phyloP scores from a whole-genome alignment of 2,329 filamentous ascomycete species.

The Beauveria sp. region DNA sequence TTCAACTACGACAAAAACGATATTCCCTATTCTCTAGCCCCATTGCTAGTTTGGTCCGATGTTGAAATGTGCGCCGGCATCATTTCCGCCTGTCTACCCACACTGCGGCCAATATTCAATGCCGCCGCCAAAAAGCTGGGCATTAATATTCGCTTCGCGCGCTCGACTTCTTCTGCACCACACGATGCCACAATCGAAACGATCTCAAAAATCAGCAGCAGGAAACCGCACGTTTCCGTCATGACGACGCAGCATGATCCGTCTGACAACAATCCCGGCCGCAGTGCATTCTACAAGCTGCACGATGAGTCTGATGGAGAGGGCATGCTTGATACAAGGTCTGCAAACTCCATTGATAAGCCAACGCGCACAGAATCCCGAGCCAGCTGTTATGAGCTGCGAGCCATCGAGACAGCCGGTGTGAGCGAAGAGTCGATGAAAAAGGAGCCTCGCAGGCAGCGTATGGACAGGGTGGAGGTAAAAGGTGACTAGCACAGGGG shows the following conservation, averaged over 20 bases:
- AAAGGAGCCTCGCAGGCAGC: background rate
- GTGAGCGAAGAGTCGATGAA: slow-evolving; percentile 1
- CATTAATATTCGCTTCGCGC: background rate
- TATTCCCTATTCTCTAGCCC: slow-evolving; percentile 38
- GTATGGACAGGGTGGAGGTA: background rate
- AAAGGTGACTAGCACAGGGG: background rate
- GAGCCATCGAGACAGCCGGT: background rate
- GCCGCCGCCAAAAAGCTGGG: slow-evolving; percentile 10
- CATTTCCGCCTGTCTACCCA: slow-evolving; percentile 45
- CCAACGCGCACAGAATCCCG: background rate
- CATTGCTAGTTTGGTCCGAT: slow-evolving; percentile 38
- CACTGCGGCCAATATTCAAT: slow-evolving; percentile 38
- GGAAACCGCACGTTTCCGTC: background rate
- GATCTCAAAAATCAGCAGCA: slow-evolving; percentile 7
- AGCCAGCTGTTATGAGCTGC: slow-evolving; percentile 6
- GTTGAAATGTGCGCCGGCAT: slow-evolving; percentile 44
- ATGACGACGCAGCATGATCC: background rate
- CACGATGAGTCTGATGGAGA: slow-evolving; percentile 2
- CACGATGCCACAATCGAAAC: background rate
- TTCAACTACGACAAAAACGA: slow-evolving; percentile 34
- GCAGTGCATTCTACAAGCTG: slow-evolving; percentile 3
- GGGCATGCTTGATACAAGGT: background rate
- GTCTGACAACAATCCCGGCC: background rate
- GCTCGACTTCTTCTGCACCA: background rate
- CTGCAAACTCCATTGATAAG: background rate